Percentiles rank a stretch among this genome's conserved stretches.
phyloP scores from a whole-genome alignment of 306 rosid species.

The Cicer pinnatifidum region DNA sequence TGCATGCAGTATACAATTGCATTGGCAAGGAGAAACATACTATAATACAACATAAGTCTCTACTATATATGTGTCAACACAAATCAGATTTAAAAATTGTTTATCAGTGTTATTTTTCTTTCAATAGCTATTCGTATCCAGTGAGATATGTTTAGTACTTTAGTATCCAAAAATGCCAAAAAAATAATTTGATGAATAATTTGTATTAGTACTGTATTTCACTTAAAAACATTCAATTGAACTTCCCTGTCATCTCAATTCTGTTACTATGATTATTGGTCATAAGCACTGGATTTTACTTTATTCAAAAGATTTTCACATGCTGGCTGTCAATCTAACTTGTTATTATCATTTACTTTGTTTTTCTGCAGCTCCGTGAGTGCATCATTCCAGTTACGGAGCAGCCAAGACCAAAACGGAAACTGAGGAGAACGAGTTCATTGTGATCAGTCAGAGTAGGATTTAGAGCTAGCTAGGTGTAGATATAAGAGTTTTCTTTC shows the following conservation, averaged over 20 bases:
- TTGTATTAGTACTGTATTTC: neutral
- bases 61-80: too few relatives aligned
- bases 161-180: conserved; percentile 1
- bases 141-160: neutral
- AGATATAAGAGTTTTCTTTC: conserved; percentile 35
- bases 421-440: conserved; percentile 61
- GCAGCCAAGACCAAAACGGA: conserved; percentile 47
- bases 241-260: neutral
- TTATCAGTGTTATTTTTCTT: too few relatives aligned
- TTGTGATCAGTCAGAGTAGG: conserved; percentile 11
- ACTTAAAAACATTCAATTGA: neutral
- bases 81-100: too few relatives aligned
- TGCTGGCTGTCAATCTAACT: conserved; percentile 24
- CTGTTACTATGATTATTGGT: too few relatives aligned
- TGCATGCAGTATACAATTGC: too few relatives aligned
- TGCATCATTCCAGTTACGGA: conserved; percentile 59
- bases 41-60: too few relatives aligned
- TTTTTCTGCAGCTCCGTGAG: conserved; percentile 62
- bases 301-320: neutral
- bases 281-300: neutral
- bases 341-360: neutral
- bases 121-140: too few relatives aligned
- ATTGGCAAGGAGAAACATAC: too few relatives aligned
- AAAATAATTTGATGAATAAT: neutral
- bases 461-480: conserved; percentile 43